Conservation (phyloP, 169 alveolate species). For the Nephromyces sp. region DNA sequence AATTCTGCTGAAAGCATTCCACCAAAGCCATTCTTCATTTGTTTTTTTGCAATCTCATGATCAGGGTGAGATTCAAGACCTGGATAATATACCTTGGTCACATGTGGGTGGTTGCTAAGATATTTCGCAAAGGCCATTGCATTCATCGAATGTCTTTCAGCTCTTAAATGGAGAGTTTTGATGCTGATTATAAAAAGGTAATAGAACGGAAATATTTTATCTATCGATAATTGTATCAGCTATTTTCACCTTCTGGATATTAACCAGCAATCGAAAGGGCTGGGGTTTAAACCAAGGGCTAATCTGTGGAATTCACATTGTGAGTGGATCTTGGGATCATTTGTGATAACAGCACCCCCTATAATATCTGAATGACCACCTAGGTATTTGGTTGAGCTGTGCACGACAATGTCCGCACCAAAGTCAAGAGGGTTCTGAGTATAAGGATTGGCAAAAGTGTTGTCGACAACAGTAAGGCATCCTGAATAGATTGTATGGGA, state of each 20-base stretch:
- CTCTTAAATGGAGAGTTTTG: conserved; percentile 39
- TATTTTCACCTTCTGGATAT: background rate
- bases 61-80: conserved; percentile 49
- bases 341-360: conserved; percentile 47
- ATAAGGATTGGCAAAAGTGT: conserved; percentile 57
- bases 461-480: conserved; percentile 40
- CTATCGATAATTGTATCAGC: no score
- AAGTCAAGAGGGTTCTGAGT: conserved; percentile 41
- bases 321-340: conserved; percentile 18
- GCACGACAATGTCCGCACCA: conserved; percentile 40
- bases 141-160: conserved; percentile 39
- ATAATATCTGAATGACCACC: conserved; percentile 53
- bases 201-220: no score
- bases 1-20: conserved; percentile 51
- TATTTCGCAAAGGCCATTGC: conserved; percentile 44
- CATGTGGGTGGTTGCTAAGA: conserved; percentile 36
- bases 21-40: conserved; percentile 43
- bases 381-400: conserved; percentile 50
- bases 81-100: conserved; percentile 37
- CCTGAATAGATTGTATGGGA: background rate
- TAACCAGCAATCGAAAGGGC: conserved; percentile 22
- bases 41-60: conserved; percentile 48
- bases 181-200: no score
- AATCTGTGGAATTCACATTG: conserved; percentile 37
- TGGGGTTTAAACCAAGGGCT: conserved; percentile 52